Percentiles rank a stretch among this genome's conserved stretches.
These are phyloP conservation scores for Malus hybrid DNA, from an alignment of 331 rosid species.

Conservation along the genomic window DNA sequence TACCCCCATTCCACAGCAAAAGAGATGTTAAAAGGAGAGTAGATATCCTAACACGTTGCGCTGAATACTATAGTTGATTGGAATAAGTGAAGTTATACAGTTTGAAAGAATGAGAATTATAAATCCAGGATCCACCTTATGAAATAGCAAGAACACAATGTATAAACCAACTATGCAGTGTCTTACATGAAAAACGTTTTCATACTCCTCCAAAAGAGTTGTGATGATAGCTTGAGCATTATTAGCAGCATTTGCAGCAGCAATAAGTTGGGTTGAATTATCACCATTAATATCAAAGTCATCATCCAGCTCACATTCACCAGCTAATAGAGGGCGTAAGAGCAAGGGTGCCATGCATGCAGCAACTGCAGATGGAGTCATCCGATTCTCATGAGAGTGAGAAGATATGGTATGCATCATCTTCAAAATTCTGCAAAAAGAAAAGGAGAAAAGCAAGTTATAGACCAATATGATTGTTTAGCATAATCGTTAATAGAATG, in stretches of 20 bases:
- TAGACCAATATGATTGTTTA: neutral
- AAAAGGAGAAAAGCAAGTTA: neutral
- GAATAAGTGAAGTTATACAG: neutral
- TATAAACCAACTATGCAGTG: neutral
- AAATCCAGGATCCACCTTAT: neutral
- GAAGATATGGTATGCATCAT: conserved; percentile 90
- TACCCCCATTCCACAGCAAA: neutral
- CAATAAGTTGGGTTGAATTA: conserved; percentile 92
- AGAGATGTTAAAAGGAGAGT: neutral
- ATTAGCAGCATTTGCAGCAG: conserved; percentile 97
- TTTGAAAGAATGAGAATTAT: neutral
- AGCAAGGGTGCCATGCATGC: conserved; percentile 99
- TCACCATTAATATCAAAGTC: conserved; percentile 83
- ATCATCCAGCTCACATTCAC: conserved; percentile 95
- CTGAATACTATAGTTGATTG: neutral
- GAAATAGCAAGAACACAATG: conserved; percentile 4
- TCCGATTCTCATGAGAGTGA: conserved; percentile 82
- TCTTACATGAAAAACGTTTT: conserved; percentile 83
- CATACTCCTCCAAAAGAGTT: conserved; percentile 90
- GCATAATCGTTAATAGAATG: neutral
- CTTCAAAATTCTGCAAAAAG: conserved; percentile 67
- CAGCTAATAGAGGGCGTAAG: conserved; percentile 86
- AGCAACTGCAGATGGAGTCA: conserved; percentile 97
- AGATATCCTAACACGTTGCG: neutral
- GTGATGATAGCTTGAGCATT: conserved; percentile 92